A percentile compares a stretch with the other conserved stretches of the same genome.
Evolutionary conservation across 176 grass and related monocot species (phyloP).

Genomic region (Avena sativa): DNA sequence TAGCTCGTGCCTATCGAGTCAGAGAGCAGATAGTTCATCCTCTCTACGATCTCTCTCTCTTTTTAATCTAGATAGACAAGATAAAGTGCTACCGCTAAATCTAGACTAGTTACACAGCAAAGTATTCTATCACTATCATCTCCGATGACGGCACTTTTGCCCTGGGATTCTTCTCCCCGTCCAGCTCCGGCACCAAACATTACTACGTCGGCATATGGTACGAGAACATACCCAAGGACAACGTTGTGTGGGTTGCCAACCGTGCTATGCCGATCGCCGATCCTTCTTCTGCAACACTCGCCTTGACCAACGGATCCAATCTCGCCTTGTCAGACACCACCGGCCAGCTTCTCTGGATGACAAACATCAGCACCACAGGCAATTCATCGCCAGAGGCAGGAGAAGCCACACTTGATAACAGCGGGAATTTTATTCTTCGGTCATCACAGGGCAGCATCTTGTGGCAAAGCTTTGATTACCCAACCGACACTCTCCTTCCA

Average conservation of each 20-base stretch:
- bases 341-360: constrained; percentile 29
- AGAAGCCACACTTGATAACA: constrained; percentile 22
- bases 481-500: constrained; percentile 35
- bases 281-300: constrained; percentile 20
- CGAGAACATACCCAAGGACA: constrained; percentile 11
- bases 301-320: constrained; percentile 27
- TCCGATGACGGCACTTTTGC: constrained; percentile 33
- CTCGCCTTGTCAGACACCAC: constrained; percentile 16
- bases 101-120: too few species aligned
- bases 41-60: too few species aligned
- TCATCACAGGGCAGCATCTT: background rate
- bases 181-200: background rate
- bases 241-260: constrained; percentile 54
- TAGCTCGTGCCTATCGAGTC: too few species aligned
- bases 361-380: background rate
- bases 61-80: too few species aligned
- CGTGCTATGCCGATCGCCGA: constrained; percentile 19
- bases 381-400: background rate
- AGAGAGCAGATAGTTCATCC: too few species aligned
- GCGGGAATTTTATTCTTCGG: constrained; percentile 38
- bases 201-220: constrained; percentile 51
- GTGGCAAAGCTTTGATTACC: constrained; percentile 58
- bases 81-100: too few species aligned
- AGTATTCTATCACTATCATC: background rate
- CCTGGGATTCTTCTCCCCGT: constrained; percentile 47